phyloP scores from a whole-genome alignment of 2,329 filamentous ascomycete species.

The Endoconidiophora laricicola region DNA sequence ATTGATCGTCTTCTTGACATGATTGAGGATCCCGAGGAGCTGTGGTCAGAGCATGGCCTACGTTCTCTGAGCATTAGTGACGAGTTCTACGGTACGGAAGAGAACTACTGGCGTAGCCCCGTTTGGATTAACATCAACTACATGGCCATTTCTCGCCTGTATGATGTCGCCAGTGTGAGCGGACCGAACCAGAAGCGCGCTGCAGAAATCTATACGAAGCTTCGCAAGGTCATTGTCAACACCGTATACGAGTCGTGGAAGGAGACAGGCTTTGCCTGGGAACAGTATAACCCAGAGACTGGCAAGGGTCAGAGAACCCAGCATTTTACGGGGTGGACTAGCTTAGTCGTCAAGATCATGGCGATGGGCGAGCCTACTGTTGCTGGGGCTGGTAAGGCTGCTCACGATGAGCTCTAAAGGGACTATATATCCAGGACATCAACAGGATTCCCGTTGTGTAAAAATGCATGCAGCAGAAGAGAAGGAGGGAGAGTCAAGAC shows the following conservation, averaged over 20 bases:
- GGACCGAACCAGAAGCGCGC: slow-evolving; percentile 57
- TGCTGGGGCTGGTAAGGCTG: slow-evolving; percentile 17
- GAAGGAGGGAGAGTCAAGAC: too few species aligned
- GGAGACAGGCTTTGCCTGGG: slow-evolving; percentile 91
- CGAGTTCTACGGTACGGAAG: slow-evolving; percentile 68
- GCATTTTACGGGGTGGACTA: slow-evolving; percentile 99
- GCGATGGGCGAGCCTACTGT: slow-evolving; percentile 57
- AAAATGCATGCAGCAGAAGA: too few species aligned
- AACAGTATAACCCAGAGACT: slow-evolving; percentile 92
- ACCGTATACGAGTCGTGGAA: slow-evolving; percentile 81
- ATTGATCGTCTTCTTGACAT: slow-evolving; percentile 62
- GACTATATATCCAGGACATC: not conserved
- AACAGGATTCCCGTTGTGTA: too few species aligned
- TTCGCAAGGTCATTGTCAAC: slow-evolving; percentile 72
- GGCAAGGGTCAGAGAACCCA: slow-evolving; percentile 88
- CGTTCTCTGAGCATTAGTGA: slow-evolving; percentile 75
- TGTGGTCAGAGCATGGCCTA: slow-evolving; percentile 85
- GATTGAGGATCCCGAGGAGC: slow-evolving; percentile 61
- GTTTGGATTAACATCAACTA: slow-evolving; percentile 98
- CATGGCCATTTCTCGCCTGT: slow-evolving; percentile 32
- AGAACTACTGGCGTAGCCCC: slow-evolving; percentile 95
- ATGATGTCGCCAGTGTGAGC: slow-evolving; percentile 24
- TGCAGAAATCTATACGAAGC: slow-evolving; percentile 52
- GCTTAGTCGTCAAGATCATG: slow-evolving; percentile 94
- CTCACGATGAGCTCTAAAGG: slow-evolving; percentile 31